phyloP scores from a whole-genome alignment of 2,329 filamentous ascomycete species.

The Claviceps lovelessii region DNA sequence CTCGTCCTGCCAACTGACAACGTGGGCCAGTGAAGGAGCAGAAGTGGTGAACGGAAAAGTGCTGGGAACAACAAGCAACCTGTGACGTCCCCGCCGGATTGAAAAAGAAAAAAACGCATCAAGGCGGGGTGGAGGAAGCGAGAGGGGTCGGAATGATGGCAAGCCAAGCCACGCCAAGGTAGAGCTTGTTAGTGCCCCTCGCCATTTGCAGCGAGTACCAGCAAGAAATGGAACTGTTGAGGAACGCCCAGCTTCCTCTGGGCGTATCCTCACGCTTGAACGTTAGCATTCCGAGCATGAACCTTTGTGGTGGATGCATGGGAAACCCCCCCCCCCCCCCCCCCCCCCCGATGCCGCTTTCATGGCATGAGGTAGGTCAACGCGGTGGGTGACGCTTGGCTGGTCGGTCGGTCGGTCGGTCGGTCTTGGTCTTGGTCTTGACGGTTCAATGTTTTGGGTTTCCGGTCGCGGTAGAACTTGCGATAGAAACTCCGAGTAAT shows the following conservation, averaged over 20 bases:
- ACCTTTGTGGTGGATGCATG: not conserved
- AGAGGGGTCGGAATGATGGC: not conserved
- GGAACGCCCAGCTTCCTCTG: not conserved
- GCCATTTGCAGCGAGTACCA: not conserved
- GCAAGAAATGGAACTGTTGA: not conserved
- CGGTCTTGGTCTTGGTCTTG: not conserved
- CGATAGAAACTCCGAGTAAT: not conserved
- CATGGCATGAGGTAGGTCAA: not conserved
- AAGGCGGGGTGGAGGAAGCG: conserved; percentile 1
- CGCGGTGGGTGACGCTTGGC: not conserved
- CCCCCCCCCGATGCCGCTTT: not conserved
- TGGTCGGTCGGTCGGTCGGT: too few species aligned
- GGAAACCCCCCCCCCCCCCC: not conserved
- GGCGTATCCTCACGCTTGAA: not conserved
- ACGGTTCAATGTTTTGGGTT: not conserved
- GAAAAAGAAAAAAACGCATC: conserved; percentile 19
- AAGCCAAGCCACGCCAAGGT: not conserved
- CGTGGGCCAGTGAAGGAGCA: not conserved
- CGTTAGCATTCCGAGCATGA: not conserved
- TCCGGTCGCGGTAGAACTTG: not conserved
- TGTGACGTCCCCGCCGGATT: conserved; percentile 8
- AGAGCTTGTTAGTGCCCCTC: not conserved
- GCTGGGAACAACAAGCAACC: not conserved
- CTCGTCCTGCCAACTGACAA: conserved; percentile 1
- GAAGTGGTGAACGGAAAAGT: not conserved